Conservation (phyloP, 257 asterid genomes). For the Scutellaria barbata region DNA sequence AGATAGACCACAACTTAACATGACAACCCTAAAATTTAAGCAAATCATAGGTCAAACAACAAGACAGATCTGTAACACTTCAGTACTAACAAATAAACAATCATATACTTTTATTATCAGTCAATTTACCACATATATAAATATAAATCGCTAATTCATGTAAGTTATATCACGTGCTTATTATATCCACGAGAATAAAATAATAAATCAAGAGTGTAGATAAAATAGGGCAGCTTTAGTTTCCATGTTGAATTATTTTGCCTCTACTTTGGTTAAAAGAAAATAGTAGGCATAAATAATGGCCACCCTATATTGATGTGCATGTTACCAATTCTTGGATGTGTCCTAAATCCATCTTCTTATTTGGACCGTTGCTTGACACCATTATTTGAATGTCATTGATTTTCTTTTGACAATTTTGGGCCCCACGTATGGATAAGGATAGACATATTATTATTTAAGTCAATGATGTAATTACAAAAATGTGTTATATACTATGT, state of each 20-base stretch:
- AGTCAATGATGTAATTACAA: neutral
- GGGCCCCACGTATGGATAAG: constrained; percentile 35
- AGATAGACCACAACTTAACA: no score
- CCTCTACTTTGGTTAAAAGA: neutral
- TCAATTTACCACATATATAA: no score
- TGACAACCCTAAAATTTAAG: no score
- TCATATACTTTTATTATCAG: no score
- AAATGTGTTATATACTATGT: no score
- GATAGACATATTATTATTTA: constrained; percentile 17
- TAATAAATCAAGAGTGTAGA: constrained; percentile 3
- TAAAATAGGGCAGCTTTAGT: constrained; percentile 10
- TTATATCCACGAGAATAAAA: neutral
- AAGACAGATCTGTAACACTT: no score
- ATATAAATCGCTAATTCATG: no score
- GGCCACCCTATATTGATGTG: neutral
- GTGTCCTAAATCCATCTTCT: constrained; percentile 18
- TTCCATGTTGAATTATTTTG: constrained; percentile 5
- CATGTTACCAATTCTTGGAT: constrained; percentile 7
- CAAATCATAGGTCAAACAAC: no score
- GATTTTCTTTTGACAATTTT: neutral
- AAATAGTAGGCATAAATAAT: neutral
- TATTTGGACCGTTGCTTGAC: constrained; percentile 26
- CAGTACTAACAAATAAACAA: no score
- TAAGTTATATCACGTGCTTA: no score
- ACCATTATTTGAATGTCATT: constrained; percentile 9